Evolutionary conservation across 2,329 filamentous ascomycete genomes (phyloP), one percentile per base, ranked within the genome.

Genomic region (Monosporascus ibericus): DNA sequence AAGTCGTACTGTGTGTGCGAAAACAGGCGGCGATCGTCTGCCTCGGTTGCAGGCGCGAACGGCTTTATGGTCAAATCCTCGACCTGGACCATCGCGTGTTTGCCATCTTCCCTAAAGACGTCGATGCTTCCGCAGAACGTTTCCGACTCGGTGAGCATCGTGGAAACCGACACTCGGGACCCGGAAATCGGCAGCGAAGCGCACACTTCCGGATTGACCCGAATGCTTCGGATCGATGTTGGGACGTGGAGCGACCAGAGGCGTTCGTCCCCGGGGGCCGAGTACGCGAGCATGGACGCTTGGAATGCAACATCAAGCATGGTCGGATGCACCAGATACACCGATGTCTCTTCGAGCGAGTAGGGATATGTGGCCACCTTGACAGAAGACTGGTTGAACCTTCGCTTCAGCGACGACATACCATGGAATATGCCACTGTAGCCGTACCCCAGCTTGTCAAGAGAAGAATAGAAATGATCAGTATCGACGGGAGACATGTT

Each of bases 291-390:
- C 5, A 72, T 60, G 9, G 65, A 52, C 5, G 65, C 54, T 52
- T 74, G 72, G 51, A 74, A 65, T 2, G 66, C 65, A 0, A 60
- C 59, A 42, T 73, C 71, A 0, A 74, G 58, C 6, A 61, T 58
- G 0, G 57, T 63, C 0, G 71, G 71, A 44, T 72, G 70, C 0
- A 73, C 56, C 5, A 68, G 50, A 2, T 63, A 56, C n/a, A 17
- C 18, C 1, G 40, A 7, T 6, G 39, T 6, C 34, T 47, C 40
- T 2, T 17, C 24, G 3, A 48, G 44, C n/a, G 20, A 18, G 7
- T 50, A 49, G 9, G 39, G 3, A 38, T 44, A 51, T 5, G 47
- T 49, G 25, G 27, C 30, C 3, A 52, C 40, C 18, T 27, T 15
- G n/a, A 15, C 49, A 14, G 39, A 36, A 9, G 48, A 37, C 11